phyloP scores from a whole-genome alignment of 345 rosid genomes.

The Eucalyptus cloeziana region DNA sequence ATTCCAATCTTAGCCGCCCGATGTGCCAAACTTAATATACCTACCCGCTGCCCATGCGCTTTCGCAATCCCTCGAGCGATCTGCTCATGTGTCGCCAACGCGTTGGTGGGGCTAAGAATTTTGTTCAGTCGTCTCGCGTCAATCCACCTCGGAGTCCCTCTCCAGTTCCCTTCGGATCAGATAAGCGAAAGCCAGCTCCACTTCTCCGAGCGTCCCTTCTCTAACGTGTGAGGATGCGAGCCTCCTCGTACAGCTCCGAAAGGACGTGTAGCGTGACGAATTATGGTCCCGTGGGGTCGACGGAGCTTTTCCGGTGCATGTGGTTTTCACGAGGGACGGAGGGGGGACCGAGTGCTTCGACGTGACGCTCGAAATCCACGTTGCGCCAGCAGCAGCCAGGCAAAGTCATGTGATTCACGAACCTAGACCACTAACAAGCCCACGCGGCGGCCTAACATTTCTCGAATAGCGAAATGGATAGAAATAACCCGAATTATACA shows the following conservation, averaged over 20 bases:
- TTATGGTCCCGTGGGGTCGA: not conserved
- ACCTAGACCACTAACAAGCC: not conserved
- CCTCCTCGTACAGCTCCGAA: not conserved
- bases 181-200: not conserved
- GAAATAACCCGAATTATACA: too few species aligned
- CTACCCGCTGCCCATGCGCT: not conserved
- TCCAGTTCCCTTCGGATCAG: not conserved
- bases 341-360: not conserved
- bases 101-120: not conserved
- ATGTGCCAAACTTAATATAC: not conserved
- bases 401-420: not conserved
- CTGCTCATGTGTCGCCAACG: not conserved
- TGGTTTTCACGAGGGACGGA: not conserved
- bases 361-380: not conserved
- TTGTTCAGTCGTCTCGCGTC: not conserved
- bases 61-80: not conserved
- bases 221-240: not conserved
- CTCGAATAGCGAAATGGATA: too few species aligned
- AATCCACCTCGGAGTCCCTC: not conserved
- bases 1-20: not conserved
- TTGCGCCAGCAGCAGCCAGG: not conserved
- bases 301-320: too few species aligned
- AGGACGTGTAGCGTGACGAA: not conserved
- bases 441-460: too few species aligned
- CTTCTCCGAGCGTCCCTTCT: not conserved